These are phyloP conservation scores for Eruca vesicaria DNA, from an alignment of 441 rosid genomes.

Conservation along the genomic window DNA sequence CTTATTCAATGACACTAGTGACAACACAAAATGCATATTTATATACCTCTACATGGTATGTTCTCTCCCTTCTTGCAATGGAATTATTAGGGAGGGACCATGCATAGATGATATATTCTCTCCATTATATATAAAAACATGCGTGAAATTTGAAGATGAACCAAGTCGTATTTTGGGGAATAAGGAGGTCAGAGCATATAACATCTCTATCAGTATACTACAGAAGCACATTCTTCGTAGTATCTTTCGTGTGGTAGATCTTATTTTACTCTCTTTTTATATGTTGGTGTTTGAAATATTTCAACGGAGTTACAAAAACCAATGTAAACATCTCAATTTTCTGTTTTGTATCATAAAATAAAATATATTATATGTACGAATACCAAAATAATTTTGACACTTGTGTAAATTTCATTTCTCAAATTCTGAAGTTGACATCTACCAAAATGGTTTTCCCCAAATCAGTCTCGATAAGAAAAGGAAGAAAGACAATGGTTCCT, in stretches of 20 bases:
- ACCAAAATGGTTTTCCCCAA: background rate
- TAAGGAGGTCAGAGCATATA: conserved; percentile 4
- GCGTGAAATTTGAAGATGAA: conserved; percentile 25
- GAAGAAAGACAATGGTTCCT: background rate
- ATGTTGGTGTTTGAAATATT: background rate
- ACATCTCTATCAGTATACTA: background rate
- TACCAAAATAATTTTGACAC: background rate
- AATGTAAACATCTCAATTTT: background rate
- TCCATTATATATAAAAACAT: background rate
- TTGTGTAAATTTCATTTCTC: background rate
- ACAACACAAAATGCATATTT: conserved; percentile 2
- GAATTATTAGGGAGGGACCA: conserved; percentile 13
- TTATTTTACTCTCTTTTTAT: background rate
- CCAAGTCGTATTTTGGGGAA: conserved; percentile 28
- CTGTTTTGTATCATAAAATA: background rate
- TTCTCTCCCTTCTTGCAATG: background rate
- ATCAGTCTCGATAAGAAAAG: background rate
- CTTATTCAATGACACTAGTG: background rate
- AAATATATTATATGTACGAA: background rate
- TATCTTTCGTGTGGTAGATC: background rate
- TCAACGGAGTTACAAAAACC: background rate
- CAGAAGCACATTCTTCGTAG: conserved; percentile 3
- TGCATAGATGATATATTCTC: background rate
- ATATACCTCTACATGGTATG: background rate
- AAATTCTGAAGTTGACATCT: background rate